phyloP scores from a whole-genome alignment of 2,329 filamentous ascomycete species.

The Fusarium beomiforme region DNA sequence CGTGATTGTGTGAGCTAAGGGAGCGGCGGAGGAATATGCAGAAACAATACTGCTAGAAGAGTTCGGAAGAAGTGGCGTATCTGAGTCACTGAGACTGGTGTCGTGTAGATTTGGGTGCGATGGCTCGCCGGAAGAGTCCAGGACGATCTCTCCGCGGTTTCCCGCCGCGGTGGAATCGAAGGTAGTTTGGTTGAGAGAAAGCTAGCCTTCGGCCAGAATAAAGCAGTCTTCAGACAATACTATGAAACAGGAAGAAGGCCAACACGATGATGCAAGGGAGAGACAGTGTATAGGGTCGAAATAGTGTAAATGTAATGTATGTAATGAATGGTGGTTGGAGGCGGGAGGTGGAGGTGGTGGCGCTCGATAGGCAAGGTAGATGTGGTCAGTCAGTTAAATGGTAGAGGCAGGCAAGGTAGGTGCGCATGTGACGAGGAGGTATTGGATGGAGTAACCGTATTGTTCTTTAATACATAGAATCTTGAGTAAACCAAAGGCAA shows the following conservation, averaged over 20 bases:
- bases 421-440: slow-evolving; percentile 27
- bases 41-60: slow-evolving; percentile 59
- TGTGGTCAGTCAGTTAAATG: background rate
- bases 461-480: background rate
- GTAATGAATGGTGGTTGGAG: slow-evolving; percentile 17
- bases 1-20: slow-evolving; percentile 16
- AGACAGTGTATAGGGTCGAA: slow-evolving; percentile 20
- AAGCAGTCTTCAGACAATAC: slow-evolving; percentile 23
- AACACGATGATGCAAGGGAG: slow-evolving; percentile 8
- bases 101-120: slow-evolving; percentile 47
- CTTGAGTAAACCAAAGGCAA: background rate
- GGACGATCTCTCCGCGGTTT: slow-evolving; percentile 54
- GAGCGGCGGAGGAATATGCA: slow-evolving; percentile 46
- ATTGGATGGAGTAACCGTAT: background rate
- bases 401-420: background rate
- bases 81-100: slow-evolving; percentile 70
- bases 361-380: slow-evolving; percentile 10
- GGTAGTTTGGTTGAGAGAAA: slow-evolving; percentile 22
- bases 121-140: slow-evolving; percentile 52
- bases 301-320: slow-evolving; percentile 6
- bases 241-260: background rate
- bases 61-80: slow-evolving; percentile 63
- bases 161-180: slow-evolving; percentile 49
- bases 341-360: slow-evolving; percentile 39
- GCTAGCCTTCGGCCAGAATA: slow-evolving; percentile 39